A percentile compares a stretch with the other conserved stretches of the same genome.
Conservation (phyloP, 768 basidiomycete genomes). For the Pleurotus salmoneostramineus region DNA sequence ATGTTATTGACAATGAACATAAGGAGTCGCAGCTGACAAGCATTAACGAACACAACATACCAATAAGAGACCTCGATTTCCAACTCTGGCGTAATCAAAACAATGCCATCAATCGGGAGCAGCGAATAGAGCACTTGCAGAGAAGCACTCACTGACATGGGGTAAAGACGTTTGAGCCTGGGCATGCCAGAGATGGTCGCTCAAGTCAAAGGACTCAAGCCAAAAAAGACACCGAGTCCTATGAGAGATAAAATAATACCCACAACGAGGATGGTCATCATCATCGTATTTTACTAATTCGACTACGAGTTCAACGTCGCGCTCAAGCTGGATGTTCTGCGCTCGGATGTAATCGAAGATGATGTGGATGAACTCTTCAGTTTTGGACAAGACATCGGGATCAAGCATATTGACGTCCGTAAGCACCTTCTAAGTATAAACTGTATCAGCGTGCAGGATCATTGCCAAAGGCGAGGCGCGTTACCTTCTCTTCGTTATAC, state of each 20-base stretch:
- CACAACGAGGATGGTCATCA: conserved; percentile 20
- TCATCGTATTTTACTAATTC: conserved; percentile 22
- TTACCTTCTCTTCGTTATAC: not conserved
- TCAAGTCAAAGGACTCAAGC: conserved; percentile 30
- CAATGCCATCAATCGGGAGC: not conserved
- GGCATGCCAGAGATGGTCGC: conserved; percentile 13
- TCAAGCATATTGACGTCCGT: conserved; percentile 24
- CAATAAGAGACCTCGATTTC: conserved; percentile 33
- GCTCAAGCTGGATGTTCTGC: conserved; percentile 10
- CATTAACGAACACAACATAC: conserved; percentile 12
- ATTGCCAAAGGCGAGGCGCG: not conserved
- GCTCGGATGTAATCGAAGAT: conserved; percentile 16
- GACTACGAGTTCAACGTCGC: conserved; percentile 34
- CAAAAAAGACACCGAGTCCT: conserved; percentile 34
- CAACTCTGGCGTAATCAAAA: conserved; percentile 17
- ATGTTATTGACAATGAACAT: conserved; percentile 3
- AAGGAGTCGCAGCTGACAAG: not conserved
- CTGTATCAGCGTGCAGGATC: not conserved
- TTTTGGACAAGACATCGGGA: not conserved
- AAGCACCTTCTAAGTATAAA: conserved; percentile 13
- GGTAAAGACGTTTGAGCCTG: conserved; percentile 20
- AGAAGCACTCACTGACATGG: conserved; percentile 23
- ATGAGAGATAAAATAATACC: conserved; percentile 43
- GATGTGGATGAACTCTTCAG: conserved; percentile 13
- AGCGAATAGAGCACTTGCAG: not conserved